Percentiles rank a stretch among this genome's conserved stretches.
Conservation (phyloP, 108 stramenopile genomes). For the Discostella stelligeroides region DNA sequence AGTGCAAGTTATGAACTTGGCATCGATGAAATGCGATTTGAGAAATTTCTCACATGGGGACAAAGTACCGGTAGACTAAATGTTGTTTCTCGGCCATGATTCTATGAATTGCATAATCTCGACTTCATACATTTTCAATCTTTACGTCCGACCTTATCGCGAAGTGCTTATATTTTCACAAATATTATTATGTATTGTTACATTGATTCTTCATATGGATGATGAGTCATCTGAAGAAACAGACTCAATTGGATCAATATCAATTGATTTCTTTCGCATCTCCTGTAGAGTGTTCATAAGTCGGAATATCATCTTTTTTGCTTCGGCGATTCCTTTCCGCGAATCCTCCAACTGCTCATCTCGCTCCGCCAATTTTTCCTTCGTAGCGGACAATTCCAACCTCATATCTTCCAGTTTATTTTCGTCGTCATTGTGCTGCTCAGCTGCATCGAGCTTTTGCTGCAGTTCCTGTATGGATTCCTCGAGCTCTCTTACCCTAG, state of each 20-base stretch:
- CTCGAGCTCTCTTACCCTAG: slow-evolving; percentile 19
- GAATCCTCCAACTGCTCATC: slow-evolving; percentile 38
- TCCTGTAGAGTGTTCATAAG: slow-evolving; percentile 42
- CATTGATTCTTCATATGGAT: neutral
- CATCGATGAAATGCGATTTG: slow-evolving; percentile 7
- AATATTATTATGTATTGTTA: neutral
- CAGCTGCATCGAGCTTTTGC: neutral
- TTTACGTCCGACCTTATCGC: too few relatives aligned
- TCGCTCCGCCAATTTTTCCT: slow-evolving; percentile 35
- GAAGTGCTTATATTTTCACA: too few relatives aligned
- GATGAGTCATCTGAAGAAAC: neutral
- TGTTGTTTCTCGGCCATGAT: slow-evolving; percentile 12
- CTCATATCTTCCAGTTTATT: slow-evolving; percentile 1
- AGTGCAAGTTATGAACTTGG: slow-evolving; percentile 13
- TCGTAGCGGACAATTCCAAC: slow-evolving; percentile 13
- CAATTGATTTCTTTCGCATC: slow-evolving; percentile 19
- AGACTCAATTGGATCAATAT: neutral
- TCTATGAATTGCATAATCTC: too few relatives aligned
- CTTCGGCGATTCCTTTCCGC: slow-evolving; percentile 36
- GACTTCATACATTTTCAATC: too few relatives aligned
- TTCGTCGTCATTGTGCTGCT: slow-evolving; percentile 1
- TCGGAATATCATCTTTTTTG: slow-evolving; percentile 50
- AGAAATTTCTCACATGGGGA: slow-evolving; percentile 16
- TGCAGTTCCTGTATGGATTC: neutral
- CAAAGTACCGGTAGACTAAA: slow-evolving; percentile 5